Conservation (phyloP, 305 asterid genomes). For the Fraxinus xanthoxyloides region DNA sequence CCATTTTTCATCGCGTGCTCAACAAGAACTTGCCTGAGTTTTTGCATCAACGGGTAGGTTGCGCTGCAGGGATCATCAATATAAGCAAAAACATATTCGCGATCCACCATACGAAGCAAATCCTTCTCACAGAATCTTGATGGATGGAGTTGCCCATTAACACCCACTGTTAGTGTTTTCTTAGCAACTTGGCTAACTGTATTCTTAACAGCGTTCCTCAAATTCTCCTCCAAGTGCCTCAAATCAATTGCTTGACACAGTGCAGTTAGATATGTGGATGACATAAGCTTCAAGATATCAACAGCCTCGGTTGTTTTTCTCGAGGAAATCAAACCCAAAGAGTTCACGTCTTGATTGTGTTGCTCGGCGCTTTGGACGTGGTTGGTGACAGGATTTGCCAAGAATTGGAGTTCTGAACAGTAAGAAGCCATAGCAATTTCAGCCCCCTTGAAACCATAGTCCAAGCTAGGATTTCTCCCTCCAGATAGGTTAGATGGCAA, state of each 20-base stretch:
- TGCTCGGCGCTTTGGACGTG: conserved; percentile 91
- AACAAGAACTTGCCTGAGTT: conserved; percentile 67
- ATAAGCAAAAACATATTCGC: conserved; percentile 64
- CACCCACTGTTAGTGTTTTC: conserved; percentile 57
- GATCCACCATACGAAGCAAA: conserved; percentile 68
- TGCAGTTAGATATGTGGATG: conserved; percentile 65
- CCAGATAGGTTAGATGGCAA: conserved; percentile 79
- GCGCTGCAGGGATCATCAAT: conserved; percentile 67
- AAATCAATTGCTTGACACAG: conserved; percentile 74
- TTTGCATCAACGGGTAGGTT: conserved; percentile 73
- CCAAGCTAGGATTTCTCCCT: conserved; percentile 77
- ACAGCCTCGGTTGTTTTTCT: conserved; percentile 72
- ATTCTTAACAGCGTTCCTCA: conserved; percentile 63
- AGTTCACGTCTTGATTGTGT: conserved; percentile 86
- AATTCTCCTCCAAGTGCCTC: conserved; percentile 75
- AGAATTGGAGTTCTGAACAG: conserved; percentile 78
- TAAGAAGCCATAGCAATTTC: conserved; percentile 94
- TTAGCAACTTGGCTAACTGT: conserved; percentile 71
- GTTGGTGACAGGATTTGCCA: conserved; percentile 78
- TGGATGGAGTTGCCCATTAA: conserved; percentile 76
- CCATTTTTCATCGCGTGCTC: conserved; percentile 72
- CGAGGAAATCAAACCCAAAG: conserved; percentile 72
- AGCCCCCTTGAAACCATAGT: conserved; percentile 77
- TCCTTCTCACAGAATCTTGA: conserved; percentile 85
- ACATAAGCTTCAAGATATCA: conserved; percentile 78